Evolutionary conservation across 129 eudicot species (phyloP).

Genomic region (Cynara cardunculus): DNA sequence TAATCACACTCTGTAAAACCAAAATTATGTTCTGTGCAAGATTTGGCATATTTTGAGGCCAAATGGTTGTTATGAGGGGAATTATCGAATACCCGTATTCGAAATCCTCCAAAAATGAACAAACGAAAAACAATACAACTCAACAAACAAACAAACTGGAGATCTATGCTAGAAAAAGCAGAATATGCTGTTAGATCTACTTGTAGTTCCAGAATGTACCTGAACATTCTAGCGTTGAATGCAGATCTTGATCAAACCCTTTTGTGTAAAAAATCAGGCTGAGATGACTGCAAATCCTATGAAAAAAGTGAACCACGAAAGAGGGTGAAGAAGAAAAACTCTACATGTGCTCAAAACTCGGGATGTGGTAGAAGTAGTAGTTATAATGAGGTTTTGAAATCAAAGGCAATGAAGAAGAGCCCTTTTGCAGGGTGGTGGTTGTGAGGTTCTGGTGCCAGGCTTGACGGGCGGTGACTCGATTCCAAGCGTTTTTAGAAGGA

Average conservation of each 20-base stretch:
- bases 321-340: conserved; percentile 12
- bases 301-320: not conserved
- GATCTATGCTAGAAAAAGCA: not conserved
- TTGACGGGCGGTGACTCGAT: conserved; percentile 59
- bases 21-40: conserved; percentile 66
- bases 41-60: conserved; percentile 49
- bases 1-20: conserved; percentile 46
- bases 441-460: conserved; percentile 49
- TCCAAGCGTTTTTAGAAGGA: conserved; percentile 85
- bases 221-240: conserved; percentile 52
- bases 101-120: conserved; percentile 43
- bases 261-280: conserved; percentile 48
- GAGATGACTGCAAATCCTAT: conserved; percentile 39
- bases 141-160: conserved; percentile 7
- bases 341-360: conserved; percentile 29
- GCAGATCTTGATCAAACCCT: conserved; percentile 71
- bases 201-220: conserved; percentile 53
- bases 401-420: conserved; percentile 94
- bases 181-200: conserved; percentile 40
- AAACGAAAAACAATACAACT: conserved; percentile 49
- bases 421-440: conserved; percentile 91
- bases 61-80: conserved; percentile 34
- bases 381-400: conserved; percentile 20
- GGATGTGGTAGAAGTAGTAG: conserved; percentile 15
- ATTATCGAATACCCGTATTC: conserved; percentile 40